Evolutionary conservation across 2,329 filamentous ascomycete genomes (phyloP), one percentile per base, ranked within the genome.

Genomic region (Pestalotiopsis sp.): DNA sequence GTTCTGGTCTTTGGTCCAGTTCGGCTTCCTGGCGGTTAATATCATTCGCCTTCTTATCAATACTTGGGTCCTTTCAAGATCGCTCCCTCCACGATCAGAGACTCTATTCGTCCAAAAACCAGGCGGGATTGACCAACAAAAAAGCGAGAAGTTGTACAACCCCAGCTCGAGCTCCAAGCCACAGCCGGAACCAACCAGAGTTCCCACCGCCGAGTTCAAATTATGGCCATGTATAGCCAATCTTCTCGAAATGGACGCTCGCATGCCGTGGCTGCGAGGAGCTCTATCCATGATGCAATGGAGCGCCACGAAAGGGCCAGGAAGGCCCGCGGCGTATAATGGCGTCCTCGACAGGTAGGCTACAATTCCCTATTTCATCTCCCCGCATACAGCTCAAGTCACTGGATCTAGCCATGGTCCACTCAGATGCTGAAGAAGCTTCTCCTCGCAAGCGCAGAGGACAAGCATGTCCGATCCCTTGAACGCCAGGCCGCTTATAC

Each of bases 231-330:
- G 92, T 81, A 79, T 91, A 68, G 90, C 90, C 71, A 90, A 89
- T 78, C 81, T 97, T 71, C 82, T 94, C 74, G 90, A 94, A 84
- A 81, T 97, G 77, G 86, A 91, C 73, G 81, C 84, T 72, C 92
- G 94, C 80, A 97, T 97, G 94, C 95, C 95, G 72, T 98, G 95
- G 95, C 87, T 97, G 68, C 87, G 86, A 77, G 94, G 94, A 77
- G 84, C 89, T 74, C 79, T 96, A 70, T 92, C 92, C 68, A 87
- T 97, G 80, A 79, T 92, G 73, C 94, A 96, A 81, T 91, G 92
- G 85, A 86, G 90, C 73, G 86, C 90, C 76, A 82, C 95, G 76
- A 84, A 86, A 76, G 94, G 94, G 27, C 93, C 93, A 72, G 93
- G 94, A 76, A 88, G 83, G 81, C 81, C 97, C 72, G 94, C 92